Conservation (phyloP, 805 yeast species). For the Candida morakotiae region DNA sequence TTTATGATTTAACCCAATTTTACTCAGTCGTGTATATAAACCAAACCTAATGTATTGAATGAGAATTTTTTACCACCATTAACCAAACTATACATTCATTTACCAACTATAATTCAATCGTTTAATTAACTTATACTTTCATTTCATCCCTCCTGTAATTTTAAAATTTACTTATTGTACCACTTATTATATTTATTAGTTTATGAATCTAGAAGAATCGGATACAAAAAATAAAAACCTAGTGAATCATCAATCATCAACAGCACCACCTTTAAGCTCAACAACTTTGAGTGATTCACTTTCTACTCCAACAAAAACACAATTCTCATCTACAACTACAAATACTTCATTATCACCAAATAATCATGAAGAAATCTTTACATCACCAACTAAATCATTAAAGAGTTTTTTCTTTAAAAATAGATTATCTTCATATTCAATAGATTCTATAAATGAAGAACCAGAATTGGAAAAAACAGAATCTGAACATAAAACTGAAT, state of each 20-base stretch:
- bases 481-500: background rate
- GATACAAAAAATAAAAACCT: too few species aligned
- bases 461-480: slow-evolving; percentile 10
- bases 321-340: background rate
- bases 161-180: too few species aligned
- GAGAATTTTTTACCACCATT: too few species aligned
- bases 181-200: too few species aligned
- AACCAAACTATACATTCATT: too few species aligned
- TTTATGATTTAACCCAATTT: background rate
- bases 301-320: slow-evolving; percentile 4
- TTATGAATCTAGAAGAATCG: too few species aligned
- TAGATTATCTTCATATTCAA: slow-evolving; percentile 19
- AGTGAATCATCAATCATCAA: background rate
- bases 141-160: too few species aligned
- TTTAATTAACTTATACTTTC: too few species aligned
- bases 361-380: slow-evolving; percentile 12
- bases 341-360: background rate
- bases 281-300: slow-evolving; percentile 1
- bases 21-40: background rate
- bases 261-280: background rate
- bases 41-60: too few species aligned
- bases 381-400: slow-evolving; percentile 25
- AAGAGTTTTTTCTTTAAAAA: slow-evolving; percentile 18
- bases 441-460: slow-evolving; percentile 20
- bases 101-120: too few species aligned